A percentile compares a stretch with the other conserved stretches of the same genome.
Conservation (phyloP, 1,139 yeast genomes). For the Magnusiomyces suaveolens region DNA sequence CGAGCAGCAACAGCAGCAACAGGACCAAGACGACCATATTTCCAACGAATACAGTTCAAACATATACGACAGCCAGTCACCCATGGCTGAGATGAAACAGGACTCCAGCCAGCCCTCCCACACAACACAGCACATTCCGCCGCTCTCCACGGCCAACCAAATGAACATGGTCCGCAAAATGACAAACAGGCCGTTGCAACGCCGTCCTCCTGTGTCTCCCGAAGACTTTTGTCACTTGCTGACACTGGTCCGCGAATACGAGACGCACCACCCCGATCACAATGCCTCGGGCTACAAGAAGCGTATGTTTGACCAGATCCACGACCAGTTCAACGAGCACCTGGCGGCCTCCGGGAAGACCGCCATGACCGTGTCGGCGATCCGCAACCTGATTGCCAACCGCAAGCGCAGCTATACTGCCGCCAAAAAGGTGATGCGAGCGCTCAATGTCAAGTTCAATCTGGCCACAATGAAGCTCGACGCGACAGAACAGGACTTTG, state of each 20-base stretch:
- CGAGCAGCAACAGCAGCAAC: background rate
- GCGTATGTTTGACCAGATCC: background rate
- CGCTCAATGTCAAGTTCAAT: background rate
- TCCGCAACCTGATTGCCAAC: background rate
- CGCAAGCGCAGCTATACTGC: too few species aligned
- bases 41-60: background rate
- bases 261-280: background rate
- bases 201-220: background rate
- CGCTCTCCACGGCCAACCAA: background rate
- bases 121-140: background rate
- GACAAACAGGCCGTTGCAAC: background rate
- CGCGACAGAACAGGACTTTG: background rate
- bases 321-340: background rate
- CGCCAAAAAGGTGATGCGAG: background rate
- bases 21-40: background rate
- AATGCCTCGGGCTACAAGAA: background rate
- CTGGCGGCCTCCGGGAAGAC: background rate
- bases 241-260: background rate
- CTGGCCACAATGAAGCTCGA: background rate
- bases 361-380: background rate
- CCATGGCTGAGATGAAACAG: background rate
- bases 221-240: background rate
- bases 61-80: background rate
- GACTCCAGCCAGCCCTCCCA: background rate
- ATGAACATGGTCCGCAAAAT: background rate